Evolutionary conservation across 2,329 filamentous ascomycete genomes (phyloP), one percentile per base, ranked within the genome.

Genomic region (Alternaria sp.): DNA sequence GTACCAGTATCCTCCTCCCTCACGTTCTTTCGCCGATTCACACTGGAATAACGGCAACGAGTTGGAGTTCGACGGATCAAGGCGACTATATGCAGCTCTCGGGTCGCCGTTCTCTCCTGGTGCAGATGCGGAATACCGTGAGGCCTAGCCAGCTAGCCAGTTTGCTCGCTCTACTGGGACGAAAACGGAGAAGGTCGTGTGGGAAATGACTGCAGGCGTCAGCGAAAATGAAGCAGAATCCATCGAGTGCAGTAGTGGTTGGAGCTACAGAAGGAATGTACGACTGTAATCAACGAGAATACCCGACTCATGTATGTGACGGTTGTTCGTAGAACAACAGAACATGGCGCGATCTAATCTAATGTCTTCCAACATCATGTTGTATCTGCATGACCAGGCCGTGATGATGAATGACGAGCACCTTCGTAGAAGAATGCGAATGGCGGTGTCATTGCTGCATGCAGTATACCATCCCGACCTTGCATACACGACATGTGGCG

Each of bases 401-500:
- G 19, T 21, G 23, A 40, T 32, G 23, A 52, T 12, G 4, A 8
- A n/a, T 32, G n/a, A 36, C 15, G 36, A 8, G 49, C 23, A 12
- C 8, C 30, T 52, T 17, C 17, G 15, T 26, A 28, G 1, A 23
- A 23, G 3, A 6, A 51, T 9, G 49, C 36, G 17, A 15, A 25
- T 53, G 28, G 44, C 61, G 63, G 63, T 43, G 45, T 43, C 40
- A 57, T 49, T 70, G 11, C 70, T 63, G 19, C 9, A 67, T 71
- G 49, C 13, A 64, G 69, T 69, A 71, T 58, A 49, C 47, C 63
- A 63, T 67, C 70, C 70, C 53, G 50, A 21, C 28, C 47, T 47
- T 58, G 55, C 44, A 36, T 51, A 52, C 58, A 62, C 60, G 46
- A 61, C 55, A 36, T 52, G 65, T 67, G 61, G 69, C 63, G 61